Conservation (phyloP, 2,329 filamentous ascomycete genomes). For the Emergomyces pasteurianus region DNA sequence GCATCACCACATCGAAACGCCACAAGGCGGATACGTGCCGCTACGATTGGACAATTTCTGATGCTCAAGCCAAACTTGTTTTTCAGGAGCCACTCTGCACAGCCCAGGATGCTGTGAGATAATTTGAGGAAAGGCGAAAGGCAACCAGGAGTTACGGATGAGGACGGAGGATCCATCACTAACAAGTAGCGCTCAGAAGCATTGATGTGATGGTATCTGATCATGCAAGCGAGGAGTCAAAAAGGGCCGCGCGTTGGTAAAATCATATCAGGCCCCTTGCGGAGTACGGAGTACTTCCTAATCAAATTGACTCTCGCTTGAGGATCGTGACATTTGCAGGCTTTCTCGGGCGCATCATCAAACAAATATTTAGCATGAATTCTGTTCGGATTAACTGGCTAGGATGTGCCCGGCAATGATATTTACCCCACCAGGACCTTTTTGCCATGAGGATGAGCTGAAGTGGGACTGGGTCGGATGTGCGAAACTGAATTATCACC, state of each 20-base stretch:
- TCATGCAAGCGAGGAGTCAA: not conserved
- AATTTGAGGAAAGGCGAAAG: not conserved
- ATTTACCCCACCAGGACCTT: not conserved
- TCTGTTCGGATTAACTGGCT: not conserved
- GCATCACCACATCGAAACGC: not conserved
- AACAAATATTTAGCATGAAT: not conserved
- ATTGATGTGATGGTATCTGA: too few relatives aligned
- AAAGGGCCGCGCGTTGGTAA: too few relatives aligned
- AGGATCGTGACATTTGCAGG: not conserved
- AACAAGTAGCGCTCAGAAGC: not conserved
- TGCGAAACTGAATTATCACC: not conserved
- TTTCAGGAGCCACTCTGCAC: not conserved
- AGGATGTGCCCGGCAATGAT: not conserved
- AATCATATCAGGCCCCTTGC: too few relatives aligned
- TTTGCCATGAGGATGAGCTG: not conserved
- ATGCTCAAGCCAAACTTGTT: not conserved
- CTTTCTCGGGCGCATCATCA: not conserved
- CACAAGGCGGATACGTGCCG: not conserved
- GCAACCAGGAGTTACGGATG: not conserved
- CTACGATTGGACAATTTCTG: not conserved
- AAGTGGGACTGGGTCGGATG: not conserved
- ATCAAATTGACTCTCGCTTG: not conserved
- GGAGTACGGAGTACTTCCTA: too few relatives aligned
- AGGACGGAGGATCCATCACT: not conserved
- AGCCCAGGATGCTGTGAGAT: not conserved